phyloP scores from a whole-genome alignment of 768 basidiomycete genomes.

The Leccinum variicolor region DNA sequence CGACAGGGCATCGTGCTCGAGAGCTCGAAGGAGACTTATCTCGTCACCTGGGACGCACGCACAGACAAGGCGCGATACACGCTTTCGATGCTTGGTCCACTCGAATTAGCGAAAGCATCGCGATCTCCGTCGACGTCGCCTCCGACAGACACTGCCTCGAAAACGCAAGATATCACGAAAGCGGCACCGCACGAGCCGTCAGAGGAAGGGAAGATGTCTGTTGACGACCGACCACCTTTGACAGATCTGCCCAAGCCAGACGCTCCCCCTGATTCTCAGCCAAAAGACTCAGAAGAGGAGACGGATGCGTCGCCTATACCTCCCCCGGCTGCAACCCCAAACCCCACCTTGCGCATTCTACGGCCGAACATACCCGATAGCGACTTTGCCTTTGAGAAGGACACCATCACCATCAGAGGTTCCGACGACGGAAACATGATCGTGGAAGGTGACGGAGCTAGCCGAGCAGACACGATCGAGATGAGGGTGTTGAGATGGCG shows the following conservation, averaged over 20 bases:
- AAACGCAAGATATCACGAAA: slow-evolving; percentile 1
- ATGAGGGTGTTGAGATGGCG: slow-evolving; percentile 29
- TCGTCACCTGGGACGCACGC: slow-evolving; percentile 13
- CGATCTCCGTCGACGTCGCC: neutral
- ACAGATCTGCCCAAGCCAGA: slow-evolving; percentile 4
- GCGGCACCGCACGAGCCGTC: neutral
- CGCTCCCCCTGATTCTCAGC: neutral
- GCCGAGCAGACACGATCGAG: slow-evolving; percentile 5
- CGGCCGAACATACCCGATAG: slow-evolving; percentile 16
- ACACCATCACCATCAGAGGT: slow-evolving; percentile 16
- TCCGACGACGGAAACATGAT: slow-evolving; percentile 12
- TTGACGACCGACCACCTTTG: neutral
- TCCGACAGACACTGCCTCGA: neutral
- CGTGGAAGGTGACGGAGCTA: slow-evolving; percentile 6
- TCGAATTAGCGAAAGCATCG: neutral
- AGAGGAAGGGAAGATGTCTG: neutral
- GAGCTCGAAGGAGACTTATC: slow-evolving; percentile 19
- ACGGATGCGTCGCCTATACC: neutral
- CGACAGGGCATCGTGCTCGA: slow-evolving; percentile 24
- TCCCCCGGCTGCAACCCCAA: neutral
- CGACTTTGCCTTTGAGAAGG: slow-evolving; percentile 23
- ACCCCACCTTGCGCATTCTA: slow-evolving; percentile 8
- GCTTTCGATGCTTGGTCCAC: slow-evolving; percentile 14
- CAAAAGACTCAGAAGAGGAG: neutral
- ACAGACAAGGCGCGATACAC: slow-evolving; percentile 15